Base-by-base conservation (phyloP, 768 basidiomycete genomes). In the Rhodotorula taiwanensis region DNA sequence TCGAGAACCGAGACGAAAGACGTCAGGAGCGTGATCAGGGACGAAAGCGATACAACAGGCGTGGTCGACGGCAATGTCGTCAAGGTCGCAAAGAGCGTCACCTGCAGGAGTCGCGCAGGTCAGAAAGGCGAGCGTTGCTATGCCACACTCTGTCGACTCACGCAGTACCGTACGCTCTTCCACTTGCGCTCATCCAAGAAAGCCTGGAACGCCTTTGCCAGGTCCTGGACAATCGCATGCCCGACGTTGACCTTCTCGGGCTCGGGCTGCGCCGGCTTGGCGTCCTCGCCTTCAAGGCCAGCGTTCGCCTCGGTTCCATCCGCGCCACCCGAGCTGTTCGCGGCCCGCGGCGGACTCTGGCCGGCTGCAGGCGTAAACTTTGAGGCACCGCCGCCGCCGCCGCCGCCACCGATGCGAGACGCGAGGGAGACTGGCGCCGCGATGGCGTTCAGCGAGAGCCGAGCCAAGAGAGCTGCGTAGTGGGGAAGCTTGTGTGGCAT, bases 401-500 rank as follows among this genome's bases (percentile, higher is more conserved):
- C 70, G 50, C 42, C 69, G 23, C 44, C 62, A 5, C 72, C 51
- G 39, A 44, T 30, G 27, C 67, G 58, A 2, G 62, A 27, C 1
- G 59, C 52, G 55, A 55, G 56, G 0, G 55, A 30, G 4, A 28
- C 33, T 4, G 61, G 41, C 6, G 57, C n/a, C 1, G 28, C 44
- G n/a, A 47, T 47, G 16, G 67, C 28, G 39, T 62, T 60, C 34
- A 55, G 48, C 23, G 67, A 73, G 48, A 97, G 78, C 43, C 84
- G 76, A 27, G 85, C 81, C 52, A 95, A 80, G 23, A 97, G 77
- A 16, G 88, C 83, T 18, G 89, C 89, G 76, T 91, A 92, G 73
- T 84, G 87, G 0, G 90, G 86, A 41, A 89, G 87, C 79, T 98
- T 99, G 79, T 84, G 92, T 0, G 93, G 92, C 71, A 95, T 87